Conservation (phyloP, 2,329 filamentous ascomycete species). For the Sclerotinia glacialis region DNA sequence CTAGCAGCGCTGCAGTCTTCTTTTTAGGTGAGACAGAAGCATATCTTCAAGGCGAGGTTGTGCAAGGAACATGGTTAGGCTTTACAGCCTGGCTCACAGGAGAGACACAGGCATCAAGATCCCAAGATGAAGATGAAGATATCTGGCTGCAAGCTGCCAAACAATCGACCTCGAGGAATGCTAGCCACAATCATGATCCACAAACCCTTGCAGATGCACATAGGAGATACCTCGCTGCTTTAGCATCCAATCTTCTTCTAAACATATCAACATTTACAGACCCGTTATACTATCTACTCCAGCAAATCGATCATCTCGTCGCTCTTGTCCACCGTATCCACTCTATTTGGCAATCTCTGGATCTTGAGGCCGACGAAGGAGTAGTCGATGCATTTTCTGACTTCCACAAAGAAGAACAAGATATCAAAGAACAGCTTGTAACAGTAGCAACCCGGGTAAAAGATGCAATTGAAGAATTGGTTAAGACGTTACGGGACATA, state of each 20-base stretch:
- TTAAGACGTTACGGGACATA: conserved; percentile 56
- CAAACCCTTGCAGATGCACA: conserved; percentile 82
- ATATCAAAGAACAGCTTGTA: conserved; percentile 63
- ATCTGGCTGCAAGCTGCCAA: conserved; percentile 44
- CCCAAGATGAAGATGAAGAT: conserved; percentile 40
- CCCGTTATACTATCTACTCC: conserved; percentile 63
- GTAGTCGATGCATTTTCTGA: conserved; percentile 74
- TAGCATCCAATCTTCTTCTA: conserved; percentile 65
- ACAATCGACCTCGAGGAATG: conserved; percentile 30
- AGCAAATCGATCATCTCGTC: conserved; percentile 77
- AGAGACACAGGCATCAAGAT: conserved; percentile 23
- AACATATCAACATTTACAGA: conserved; percentile 62
- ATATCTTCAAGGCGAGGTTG: conserved; percentile 87
- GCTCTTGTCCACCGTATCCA: conserved; percentile 74
- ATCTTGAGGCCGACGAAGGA: conserved; percentile 78
- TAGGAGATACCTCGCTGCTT: conserved; percentile 66
- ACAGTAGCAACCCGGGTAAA: conserved; percentile 64
- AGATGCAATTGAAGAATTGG: conserved; percentile 59
- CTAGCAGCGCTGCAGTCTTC: conserved; percentile 81
- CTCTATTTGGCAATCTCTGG: conserved; percentile 70
- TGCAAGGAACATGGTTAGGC: conserved; percentile 75
- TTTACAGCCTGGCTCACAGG: conserved; percentile 71
- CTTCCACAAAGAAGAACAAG: conserved; percentile 67
- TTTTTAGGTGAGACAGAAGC: conserved; percentile 83
- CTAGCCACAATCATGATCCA: conserved; percentile 62